Conservation (phyloP, 495 filamentous ascomycete genomes). For the Lentithecium fluviatile region DNA sequence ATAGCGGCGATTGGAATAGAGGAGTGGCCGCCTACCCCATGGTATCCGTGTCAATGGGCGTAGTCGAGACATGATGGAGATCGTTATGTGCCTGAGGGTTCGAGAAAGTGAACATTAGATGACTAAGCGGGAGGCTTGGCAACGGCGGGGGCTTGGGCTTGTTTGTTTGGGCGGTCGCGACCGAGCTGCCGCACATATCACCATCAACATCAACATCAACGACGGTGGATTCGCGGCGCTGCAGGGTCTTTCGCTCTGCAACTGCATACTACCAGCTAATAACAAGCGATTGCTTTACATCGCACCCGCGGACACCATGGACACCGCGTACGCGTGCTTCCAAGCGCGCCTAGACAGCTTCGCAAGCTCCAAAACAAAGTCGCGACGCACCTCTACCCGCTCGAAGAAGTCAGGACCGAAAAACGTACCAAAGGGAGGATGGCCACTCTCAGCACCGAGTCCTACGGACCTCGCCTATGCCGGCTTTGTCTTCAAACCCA, state of each 20-base stretch:
- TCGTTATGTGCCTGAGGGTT: background rate
- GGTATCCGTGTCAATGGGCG: constrained; percentile 24
- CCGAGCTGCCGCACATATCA: background rate
- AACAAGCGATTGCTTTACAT: no score
- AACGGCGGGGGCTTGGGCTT: background rate
- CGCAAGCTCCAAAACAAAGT: constrained; percentile 49
- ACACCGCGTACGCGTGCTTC: constrained; percentile 52
- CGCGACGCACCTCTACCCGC: constrained; percentile 58
- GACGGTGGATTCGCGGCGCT: background rate
- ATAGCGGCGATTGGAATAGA: background rate
- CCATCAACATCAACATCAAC: background rate
- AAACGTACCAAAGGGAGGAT: constrained; percentile 62
- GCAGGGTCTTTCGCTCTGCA: background rate
- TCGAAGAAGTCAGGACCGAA: constrained; percentile 61
- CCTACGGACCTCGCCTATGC: constrained; percentile 80
- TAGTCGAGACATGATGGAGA: constrained; percentile 3
- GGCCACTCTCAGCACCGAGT: constrained; percentile 69
- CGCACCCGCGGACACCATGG: constrained; percentile 36
- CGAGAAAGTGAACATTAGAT: background rate
- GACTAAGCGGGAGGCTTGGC: background rate
- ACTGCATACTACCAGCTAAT: no score
- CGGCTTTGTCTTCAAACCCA: constrained; percentile 85
- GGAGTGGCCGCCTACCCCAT: constrained; percentile 29
- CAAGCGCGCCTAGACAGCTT: constrained; percentile 73
- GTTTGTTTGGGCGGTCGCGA: background rate